Percentiles rank a stretch among this genome's conserved stretches.
Evolutionary conservation across 768 basidiomycete species (phyloP).

Genomic region (Auriscalpium orientale): DNA sequence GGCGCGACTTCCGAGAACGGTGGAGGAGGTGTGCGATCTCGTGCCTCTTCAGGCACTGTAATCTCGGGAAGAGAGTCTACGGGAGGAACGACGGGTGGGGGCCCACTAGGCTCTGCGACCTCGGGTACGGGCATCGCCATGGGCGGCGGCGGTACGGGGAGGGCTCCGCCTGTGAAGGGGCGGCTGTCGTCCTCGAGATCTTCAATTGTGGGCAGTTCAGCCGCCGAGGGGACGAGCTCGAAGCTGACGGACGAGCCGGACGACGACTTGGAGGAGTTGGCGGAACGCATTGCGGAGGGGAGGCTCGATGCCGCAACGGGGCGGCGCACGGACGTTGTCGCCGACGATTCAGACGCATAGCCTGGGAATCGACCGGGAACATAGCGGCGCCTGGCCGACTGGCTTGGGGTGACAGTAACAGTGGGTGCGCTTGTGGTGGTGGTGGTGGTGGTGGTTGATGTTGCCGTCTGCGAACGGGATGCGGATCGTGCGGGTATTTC

Average conservation of each 20-base stretch:
- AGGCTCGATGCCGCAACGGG: slow-evolving; percentile 11
- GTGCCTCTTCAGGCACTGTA: slow-evolving; percentile 11
- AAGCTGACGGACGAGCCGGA: slow-evolving; percentile 16
- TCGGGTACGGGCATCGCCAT: slow-evolving; percentile 9
- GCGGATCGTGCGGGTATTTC: background rate
- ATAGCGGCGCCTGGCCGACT: slow-evolving; percentile 1
- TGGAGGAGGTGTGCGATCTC: slow-evolving; percentile 7
- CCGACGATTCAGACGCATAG: slow-evolving; percentile 5
- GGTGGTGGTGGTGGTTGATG: background rate
- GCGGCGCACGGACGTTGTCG: background rate
- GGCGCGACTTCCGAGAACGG: slow-evolving; percentile 2
- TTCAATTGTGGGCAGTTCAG: slow-evolving; percentile 12
- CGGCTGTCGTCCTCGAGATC: slow-evolving; percentile 11
- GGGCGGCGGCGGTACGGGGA: slow-evolving; percentile 6
- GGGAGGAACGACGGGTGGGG: slow-evolving; percentile 9
- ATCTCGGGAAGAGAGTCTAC: slow-evolving; percentile 14
- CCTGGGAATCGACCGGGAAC: slow-evolving; percentile 10
- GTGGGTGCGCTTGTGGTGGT: background rate
- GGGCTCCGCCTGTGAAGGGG: slow-evolving; percentile 1
- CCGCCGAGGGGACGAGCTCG: slow-evolving; percentile 5
- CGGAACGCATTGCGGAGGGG: slow-evolving; percentile 7
- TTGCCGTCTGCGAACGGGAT: background rate
- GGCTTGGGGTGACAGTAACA: background rate
- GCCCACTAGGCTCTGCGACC: slow-evolving; percentile 4
- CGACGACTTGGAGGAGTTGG: slow-evolving; percentile 9